Evolutionary conservation across 805 yeast species (phyloP).

Genomic region (Lipomyces sp.): DNA sequence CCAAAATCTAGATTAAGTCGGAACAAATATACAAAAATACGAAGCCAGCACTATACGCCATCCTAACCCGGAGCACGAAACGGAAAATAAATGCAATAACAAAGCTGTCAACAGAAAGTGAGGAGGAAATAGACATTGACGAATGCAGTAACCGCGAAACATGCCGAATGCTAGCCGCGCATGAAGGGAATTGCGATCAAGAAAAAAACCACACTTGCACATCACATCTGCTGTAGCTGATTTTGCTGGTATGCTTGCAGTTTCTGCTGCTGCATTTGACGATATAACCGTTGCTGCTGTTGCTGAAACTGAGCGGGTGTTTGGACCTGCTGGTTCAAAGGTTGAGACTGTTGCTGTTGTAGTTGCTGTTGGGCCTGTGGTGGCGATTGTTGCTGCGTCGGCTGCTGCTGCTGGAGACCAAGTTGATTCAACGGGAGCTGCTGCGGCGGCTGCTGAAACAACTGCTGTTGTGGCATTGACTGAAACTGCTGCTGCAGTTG

Average conservation of each 20-base stretch:
- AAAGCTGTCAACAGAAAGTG: background rate
- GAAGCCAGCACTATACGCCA: background rate
- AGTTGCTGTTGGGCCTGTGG: constrained; percentile 11
- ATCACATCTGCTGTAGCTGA: constrained; percentile 8
- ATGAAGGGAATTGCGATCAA: too few species aligned
- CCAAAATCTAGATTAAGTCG: background rate
- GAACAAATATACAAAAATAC: background rate
- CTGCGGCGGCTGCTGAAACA: constrained; percentile 10
- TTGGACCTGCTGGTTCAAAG: background rate
- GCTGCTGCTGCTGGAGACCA: constrained; percentile 14
- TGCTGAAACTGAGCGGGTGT: constrained; percentile 12
- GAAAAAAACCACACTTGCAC: background rate
- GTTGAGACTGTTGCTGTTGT: constrained; percentile 11
- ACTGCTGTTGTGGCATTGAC: constrained; percentile 29
- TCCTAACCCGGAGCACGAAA: background rate
- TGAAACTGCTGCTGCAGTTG: constrained; percentile 21
- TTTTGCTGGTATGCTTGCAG: constrained; percentile 16
- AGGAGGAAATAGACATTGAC: too few species aligned
- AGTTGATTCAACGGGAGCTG: background rate
- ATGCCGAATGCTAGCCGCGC: too few species aligned
- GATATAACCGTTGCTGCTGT: constrained; percentile 21
- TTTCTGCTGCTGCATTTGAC: constrained; percentile 14
- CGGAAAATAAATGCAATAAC: background rate
- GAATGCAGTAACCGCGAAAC: background rate
- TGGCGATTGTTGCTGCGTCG: constrained; percentile 3